These are phyloP conservation scores for Marvania coccoides DNA, from an alignment of 139 green algal genomes.

Conservation along the genomic window DNA sequence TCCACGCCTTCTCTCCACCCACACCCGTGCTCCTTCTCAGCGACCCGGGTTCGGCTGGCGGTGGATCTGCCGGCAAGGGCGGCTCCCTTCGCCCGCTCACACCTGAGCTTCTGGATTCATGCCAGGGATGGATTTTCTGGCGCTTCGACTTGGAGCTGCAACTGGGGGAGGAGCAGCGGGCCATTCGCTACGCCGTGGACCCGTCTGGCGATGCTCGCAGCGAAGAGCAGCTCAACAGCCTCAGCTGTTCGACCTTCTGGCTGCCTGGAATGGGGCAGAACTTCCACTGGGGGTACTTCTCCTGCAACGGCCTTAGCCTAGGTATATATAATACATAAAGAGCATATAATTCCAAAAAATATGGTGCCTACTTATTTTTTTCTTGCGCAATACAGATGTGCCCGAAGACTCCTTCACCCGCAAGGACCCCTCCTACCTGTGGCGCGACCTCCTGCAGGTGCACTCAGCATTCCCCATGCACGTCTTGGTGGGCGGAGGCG, in stretches of 20 bases:
- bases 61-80: not conserved
- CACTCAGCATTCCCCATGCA: slow-evolving; percentile 52
- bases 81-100: not conserved
- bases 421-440: slow-evolving; percentile 30
- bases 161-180: slow-evolving; percentile 6
- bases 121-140: slow-evolving; percentile 35
- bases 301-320: slow-evolving; percentile 34
- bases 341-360: not conserved
- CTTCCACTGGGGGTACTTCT: slow-evolving; percentile 41
- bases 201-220: not conserved
- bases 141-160: slow-evolving; percentile 32
- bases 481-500: slow-evolving; percentile 48
- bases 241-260: slow-evolving; percentile 27
- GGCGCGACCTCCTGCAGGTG: slow-evolving; percentile 32
- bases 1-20: too few relatives aligned
- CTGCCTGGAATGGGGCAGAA: slow-evolving; percentile 23
- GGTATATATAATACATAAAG: slow-evolving; percentile 5
- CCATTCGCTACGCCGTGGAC: slow-evolving; percentile 16
- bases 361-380: not conserved
- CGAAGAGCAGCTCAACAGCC: not conserved
- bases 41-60: too few relatives aligned
- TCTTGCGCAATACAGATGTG: not conserved
- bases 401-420: not conserved
- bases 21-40: too few relatives aligned
- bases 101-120: slow-evolving; percentile 10